These are phyloP conservation scores for Monosporascus sp. DNA, from an alignment of 2,329 filamentous ascomycete species.

Conservation along the genomic window DNA sequence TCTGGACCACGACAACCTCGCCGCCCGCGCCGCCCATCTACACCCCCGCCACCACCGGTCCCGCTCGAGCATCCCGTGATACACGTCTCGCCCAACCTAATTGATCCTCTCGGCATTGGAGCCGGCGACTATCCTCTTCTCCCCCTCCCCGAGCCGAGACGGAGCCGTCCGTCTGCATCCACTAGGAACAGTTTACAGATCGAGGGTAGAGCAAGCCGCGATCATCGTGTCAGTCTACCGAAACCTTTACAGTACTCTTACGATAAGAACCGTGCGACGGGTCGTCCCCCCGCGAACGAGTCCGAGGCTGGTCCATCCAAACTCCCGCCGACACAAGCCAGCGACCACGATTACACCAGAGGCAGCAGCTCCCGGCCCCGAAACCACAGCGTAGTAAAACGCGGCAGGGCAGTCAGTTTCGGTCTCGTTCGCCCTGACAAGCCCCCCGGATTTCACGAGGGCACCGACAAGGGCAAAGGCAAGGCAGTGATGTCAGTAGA, in stretches of 20 bases:
- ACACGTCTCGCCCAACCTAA: conserved; percentile 29
- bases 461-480: conserved; percentile 46
- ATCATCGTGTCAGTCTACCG: conserved; percentile 49
- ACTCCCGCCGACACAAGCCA: conserved; percentile 3
- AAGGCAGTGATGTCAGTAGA: conserved; percentile 40
- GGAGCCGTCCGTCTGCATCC: conserved; percentile 37
- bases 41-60: conserved; percentile 47
- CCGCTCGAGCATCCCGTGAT: conserved; percentile 43
- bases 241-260: conserved; percentile 47
- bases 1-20: conserved; percentile 14
- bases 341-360: conserved; percentile 10
- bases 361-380: conserved; percentile 20
- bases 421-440: conserved; percentile 20
- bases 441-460: conserved; percentile 15
- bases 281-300: conserved; percentile 19
- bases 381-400: conserved; percentile 25
- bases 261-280: conserved; percentile 41
- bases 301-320: conserved; percentile 21
- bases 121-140: conserved; percentile 48
- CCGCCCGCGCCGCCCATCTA: conserved; percentile 45
- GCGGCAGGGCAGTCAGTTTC: conserved; percentile 23
- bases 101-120: conserved; percentile 33
- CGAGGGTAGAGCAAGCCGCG: conserved; percentile 39
- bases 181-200: conserved; percentile 47
- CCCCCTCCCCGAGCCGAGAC: conserved; percentile 44